Percentiles rank a stretch among this genome's conserved stretches.
Conservation (phyloP, 2,329 filamentous ascomycete species). For the Shiraia bambusicola region DNA sequence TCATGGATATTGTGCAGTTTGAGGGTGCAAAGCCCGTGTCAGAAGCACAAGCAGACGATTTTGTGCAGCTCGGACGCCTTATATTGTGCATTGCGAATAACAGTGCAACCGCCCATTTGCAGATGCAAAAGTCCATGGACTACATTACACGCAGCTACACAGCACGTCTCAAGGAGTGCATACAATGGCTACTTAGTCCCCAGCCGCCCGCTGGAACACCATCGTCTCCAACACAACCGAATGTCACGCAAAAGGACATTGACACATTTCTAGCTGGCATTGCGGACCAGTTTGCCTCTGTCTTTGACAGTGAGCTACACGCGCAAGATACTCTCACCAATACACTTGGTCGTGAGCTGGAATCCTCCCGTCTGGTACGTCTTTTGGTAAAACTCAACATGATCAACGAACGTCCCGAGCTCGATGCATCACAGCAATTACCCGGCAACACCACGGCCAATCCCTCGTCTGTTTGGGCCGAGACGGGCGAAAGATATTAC, state of each 20-base stretch:
- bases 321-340: slow-evolving; percentile 72
- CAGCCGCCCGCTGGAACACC: slow-evolving; percentile 28
- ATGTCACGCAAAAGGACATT: slow-evolving; percentile 64
- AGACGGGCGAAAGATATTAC: slow-evolving; percentile 88
- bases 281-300: slow-evolving; percentile 71
- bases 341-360: slow-evolving; percentile 76
- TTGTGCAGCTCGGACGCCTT: slow-evolving; percentile 79
- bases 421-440: slow-evolving; percentile 64
- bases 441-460: slow-evolving; percentile 29
- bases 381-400: slow-evolving; percentile 80
- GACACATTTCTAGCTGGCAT: slow-evolving; percentile 79
- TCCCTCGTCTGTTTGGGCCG: slow-evolving; percentile 67
- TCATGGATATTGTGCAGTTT: slow-evolving; percentile 85
- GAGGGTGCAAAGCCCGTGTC: slow-evolving; percentile 67
- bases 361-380: slow-evolving; percentile 83
- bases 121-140: slow-evolving; percentile 71
- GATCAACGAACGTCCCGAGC: slow-evolving; percentile 87
- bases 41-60: slow-evolving; percentile 85
- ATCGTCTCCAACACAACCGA: slow-evolving; percentile 30
- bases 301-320: slow-evolving; percentile 78
- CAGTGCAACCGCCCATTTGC: slow-evolving; percentile 59
- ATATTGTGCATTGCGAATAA: slow-evolving; percentile 81
- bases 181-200: slow-evolving; percentile 78
- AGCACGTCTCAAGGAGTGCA: slow-evolving; percentile 72
- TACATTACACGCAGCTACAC: slow-evolving; percentile 76